phyloP scores from a whole-genome alignment of 164 flowering plant species.

The Paratinospora sagittata region DNA sequence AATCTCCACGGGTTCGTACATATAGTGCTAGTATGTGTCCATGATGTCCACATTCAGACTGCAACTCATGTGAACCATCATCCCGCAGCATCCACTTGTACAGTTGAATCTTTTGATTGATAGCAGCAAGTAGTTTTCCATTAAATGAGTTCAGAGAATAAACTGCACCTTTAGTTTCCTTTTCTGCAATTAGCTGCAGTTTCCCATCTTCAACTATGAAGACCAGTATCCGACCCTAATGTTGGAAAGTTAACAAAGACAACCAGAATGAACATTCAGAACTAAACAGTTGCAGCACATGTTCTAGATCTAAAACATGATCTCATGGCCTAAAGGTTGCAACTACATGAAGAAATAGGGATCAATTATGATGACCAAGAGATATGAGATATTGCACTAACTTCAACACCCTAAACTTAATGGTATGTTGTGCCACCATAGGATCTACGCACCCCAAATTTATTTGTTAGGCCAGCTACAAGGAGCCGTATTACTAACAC shows the following conservation, averaged over 20 bases:
- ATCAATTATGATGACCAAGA: no score
- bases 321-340: no score
- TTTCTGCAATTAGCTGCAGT: slow-evolving; percentile 78
- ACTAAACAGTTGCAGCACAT: not conserved
- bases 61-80: slow-evolving; percentile 89
- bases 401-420: no score
- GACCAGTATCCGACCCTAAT: slow-evolving; percentile 83
- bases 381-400: no score
- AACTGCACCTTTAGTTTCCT: slow-evolving; percentile 95
- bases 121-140: slow-evolving; percentile 92
- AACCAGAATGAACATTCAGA: not conserved
- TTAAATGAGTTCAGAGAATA: slow-evolving; percentile 89
- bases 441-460: no score
- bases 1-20: slow-evolving; percentile 96
- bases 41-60: slow-evolving; percentile 94
- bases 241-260: not conserved
- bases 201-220: slow-evolving; percentile 92
- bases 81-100: slow-evolving; percentile 97
- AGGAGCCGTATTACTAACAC: no score
- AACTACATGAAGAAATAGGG: no score
- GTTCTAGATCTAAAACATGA: not conserved
- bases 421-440: no score
- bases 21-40: slow-evolving; percentile 96
- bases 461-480: no score
- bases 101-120: slow-evolving; percentile 92